Evolutionary conservation across 2,329 filamentous ascomycete species (phyloP).

Genomic region (Aureobasidium sp.): DNA sequence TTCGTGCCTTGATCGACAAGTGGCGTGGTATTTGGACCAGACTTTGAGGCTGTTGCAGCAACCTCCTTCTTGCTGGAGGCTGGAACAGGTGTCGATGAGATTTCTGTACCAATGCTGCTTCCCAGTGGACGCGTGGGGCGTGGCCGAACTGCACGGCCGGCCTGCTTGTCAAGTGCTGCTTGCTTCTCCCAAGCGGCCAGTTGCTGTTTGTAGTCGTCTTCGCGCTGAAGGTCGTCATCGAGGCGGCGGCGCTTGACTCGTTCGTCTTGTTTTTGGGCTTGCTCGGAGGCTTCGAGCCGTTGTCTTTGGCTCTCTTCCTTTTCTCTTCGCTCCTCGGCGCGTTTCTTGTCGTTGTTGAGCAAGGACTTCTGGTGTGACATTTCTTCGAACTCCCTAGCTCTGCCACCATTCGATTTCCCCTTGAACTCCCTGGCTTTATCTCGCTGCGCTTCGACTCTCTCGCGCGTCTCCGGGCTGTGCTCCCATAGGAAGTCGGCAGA

Average conservation of each 20-base stretch:
- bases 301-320: neutral
- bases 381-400: neutral
- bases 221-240: neutral
- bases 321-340: neutral
- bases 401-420: neutral
- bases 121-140: conserved; percentile 1
- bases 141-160: neutral
- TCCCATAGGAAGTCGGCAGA: neutral
- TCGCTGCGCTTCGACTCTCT: neutral
- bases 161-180: neutral
- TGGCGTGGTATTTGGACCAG: neutral
- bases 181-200: neutral
- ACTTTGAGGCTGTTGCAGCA: neutral
- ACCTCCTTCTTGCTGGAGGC: neutral
- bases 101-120: conserved; percentile 10
- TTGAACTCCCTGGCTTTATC: neutral
- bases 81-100: neutral
- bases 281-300: neutral
- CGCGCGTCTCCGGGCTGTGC: neutral
- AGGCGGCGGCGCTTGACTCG: conserved; percentile 3
- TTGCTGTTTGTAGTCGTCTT: neutral
- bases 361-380: neutral
- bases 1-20: neutral
- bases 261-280: neutral
- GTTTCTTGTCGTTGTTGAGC: neutral